A percentile compares a stretch with the other conserved stretches of the same genome.
Evolutionary conservation across 2,329 filamentous ascomycete genomes (phyloP).

Genomic region (Dothistroma pini): DNA sequence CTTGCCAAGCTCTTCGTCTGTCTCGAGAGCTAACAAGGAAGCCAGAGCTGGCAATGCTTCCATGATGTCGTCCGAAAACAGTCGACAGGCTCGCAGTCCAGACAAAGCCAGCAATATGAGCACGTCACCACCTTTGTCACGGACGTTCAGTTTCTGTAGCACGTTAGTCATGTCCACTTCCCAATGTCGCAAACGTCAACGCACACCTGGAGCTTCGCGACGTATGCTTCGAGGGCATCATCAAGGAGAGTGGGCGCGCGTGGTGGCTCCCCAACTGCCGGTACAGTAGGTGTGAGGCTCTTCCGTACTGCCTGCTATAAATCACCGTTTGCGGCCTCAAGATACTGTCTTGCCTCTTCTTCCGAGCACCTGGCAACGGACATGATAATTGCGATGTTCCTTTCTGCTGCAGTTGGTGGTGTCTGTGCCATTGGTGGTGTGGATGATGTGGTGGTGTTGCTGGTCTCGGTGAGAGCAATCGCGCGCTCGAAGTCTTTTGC

Average conservation of each 20-base stretch:
- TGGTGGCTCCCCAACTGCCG: neutral
- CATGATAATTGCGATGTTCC: neutral
- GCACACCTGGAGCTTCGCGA: neutral
- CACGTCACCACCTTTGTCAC: slow-evolving; percentile 8
- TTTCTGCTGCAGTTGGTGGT: neutral
- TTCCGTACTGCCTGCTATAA: neutral
- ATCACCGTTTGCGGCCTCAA: neutral
- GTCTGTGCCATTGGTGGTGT: neutral
- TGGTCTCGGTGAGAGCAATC: neutral
- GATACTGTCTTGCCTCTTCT: neutral
- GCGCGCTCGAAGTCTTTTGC: neutral
- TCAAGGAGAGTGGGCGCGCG: slow-evolving; percentile 8
- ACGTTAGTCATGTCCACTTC: neutral
- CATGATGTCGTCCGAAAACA: slow-evolving; percentile 1
- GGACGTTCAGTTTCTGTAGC: slow-evolving; percentile 4
- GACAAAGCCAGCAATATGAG: slow-evolving; percentile 9
- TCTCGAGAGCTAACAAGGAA: neutral
- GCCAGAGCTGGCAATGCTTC: slow-evolving; percentile 3
- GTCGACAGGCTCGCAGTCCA: slow-evolving; percentile 6
- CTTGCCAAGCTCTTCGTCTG: neutral
- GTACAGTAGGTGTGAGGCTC: neutral
- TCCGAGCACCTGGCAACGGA: neutral
- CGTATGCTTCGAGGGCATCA: slow-evolving; percentile 10
- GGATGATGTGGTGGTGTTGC: neutral
- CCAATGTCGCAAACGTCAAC: neutral